Evolutionary conservation across 805 yeast species (phyloP), one percentile per base, ranked within the genome.

Genomic region (Spathaspora boniae): DNA sequence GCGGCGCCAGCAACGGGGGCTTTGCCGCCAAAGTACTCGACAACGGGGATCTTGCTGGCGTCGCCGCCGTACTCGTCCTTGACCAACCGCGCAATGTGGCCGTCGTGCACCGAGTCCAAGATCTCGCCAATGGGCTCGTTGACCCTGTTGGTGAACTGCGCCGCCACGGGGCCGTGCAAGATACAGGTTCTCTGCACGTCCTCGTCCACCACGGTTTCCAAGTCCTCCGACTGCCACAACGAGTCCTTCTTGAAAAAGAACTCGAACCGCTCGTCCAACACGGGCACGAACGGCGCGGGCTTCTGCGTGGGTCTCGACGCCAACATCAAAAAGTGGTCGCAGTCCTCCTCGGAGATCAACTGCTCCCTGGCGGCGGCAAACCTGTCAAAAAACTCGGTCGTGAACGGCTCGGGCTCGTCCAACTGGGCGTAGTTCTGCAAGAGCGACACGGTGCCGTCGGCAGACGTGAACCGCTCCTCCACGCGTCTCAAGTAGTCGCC

Each of bases 141-240:
- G 42, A 86, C 93, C 56, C 74, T 71, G 53, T 74, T 84, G 51
- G 97, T 81, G 72, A 70, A 89, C 66, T 82, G 88, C 51, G 96
- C 96, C 51, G 99, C 95, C 48, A 93, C 98, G 34, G 99, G 99
- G 51, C 98, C 98, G 54, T 88, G 96, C 54, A 93, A 76, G 49
- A 93, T 88, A 84, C 98, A 94, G n/a, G 97, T 91, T 75, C 98
- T 84, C 65, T 89, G 89, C 44, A 93, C 98, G 60, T 93, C 99
- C 54, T 84, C 87, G 48, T 76, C 98, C 47, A 86, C 89, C 57
- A 93, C 98, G 41, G 97, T 86, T 60, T 88, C 97, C 58, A 93
- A 76, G 60, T 86, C 91, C 72, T 93, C 98, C 16, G 96, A 85
- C 75, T 93, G 99, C 98, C 98, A 93, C 61, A 93, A 74, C 20